phyloP scores from a whole-genome alignment of 1,284 basidiomycete species.

The Mycena sp. region DNA sequence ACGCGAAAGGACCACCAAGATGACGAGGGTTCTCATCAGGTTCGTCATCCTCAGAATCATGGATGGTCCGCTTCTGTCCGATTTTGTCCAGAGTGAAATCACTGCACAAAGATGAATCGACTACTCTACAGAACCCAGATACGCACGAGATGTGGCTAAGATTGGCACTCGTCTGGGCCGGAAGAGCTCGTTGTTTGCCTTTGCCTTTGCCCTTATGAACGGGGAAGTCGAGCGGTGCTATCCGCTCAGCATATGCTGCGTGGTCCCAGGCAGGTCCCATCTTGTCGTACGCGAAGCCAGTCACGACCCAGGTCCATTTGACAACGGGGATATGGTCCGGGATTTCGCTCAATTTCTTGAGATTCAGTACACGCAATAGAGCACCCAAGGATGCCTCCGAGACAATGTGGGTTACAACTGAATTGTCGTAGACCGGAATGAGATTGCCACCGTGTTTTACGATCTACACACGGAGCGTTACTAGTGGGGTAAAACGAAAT shows the following conservation, averaged over 20 bases:
- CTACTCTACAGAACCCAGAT: background rate
- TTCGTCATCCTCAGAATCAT: constrained; percentile 30
- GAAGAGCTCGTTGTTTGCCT: constrained; percentile 5
- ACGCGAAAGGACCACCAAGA: no score
- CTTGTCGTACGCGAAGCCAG: constrained; percentile 34
- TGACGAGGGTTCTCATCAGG: background rate
- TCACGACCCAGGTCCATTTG: constrained; percentile 67
- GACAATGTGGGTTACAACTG: constrained; percentile 69
- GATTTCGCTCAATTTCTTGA: constrained; percentile 62
- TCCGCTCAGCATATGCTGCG: constrained; percentile 42
- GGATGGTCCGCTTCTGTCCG: constrained; percentile 17
- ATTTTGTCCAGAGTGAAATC: constrained; percentile 28
- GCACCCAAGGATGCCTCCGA: constrained; percentile 48
- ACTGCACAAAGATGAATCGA: background rate
- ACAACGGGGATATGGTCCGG: constrained; percentile 70
- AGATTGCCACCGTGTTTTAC: constrained; percentile 65
- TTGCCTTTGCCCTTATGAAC: constrained; percentile 5
- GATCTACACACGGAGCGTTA: constrained; percentile 54
- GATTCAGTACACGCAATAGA: constrained; percentile 46
- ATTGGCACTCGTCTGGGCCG: background rate
- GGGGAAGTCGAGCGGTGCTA: constrained; percentile 16
- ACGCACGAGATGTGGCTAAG: constrained; percentile 28
- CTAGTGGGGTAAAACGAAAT: constrained; percentile 7
- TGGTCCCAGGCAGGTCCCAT: constrained; percentile 28
- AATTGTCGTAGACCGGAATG: constrained; percentile 61